Evolutionary conservation across 331 rosid genomes (phyloP), one percentile per base, ranked within the genome.

Genomic region (Telfairia occidentalis): DNA sequence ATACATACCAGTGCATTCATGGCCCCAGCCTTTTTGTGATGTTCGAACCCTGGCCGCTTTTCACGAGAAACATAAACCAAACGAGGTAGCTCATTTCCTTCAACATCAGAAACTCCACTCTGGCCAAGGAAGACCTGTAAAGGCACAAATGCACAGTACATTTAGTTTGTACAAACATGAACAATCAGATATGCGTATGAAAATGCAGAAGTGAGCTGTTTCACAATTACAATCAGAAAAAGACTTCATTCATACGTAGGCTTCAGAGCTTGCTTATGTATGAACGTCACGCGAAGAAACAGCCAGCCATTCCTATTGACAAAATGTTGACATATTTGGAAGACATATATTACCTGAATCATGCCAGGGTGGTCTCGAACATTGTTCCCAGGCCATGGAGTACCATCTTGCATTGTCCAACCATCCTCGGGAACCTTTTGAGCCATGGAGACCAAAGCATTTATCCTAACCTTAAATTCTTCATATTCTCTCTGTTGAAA

Each of bases 401-500:
- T 88, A 45, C 99, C 99, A 75, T 95, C 99, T 75, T 92, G 97
- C 97, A 95, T 95, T 74, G 99, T 95, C 99, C 99, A 95, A 63
- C 99, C 99, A 38, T 95, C 99, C 81, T 95, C 99, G 0, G 97
- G 97, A 84, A 92, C 97, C 81, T 92, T 95, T 67, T 85, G 96
- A 26, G 99, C 90, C 13, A 89, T 90, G 30, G 95, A 89, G 66
- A 95, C 99, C 82, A 95, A 78, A 29, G 90, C 85, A 85, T 95
- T 95, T 65, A 95, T 84, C 75, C 89, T 83, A 79, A 95, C 96
- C 81, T 95, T 95, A 81, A 95, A 95, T 69, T 95, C 97, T 86
- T 92, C 97, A 61, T 95, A 95, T 12, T 92, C 99, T 80, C 99
- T 92, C 97, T 92, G 85, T 16, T 66, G 60, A 70, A 53, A 76